Base-by-base conservation (phyloP, 2,329 filamentous ascomycete species). In the Aspergillus ochraceoroseus region DNA sequence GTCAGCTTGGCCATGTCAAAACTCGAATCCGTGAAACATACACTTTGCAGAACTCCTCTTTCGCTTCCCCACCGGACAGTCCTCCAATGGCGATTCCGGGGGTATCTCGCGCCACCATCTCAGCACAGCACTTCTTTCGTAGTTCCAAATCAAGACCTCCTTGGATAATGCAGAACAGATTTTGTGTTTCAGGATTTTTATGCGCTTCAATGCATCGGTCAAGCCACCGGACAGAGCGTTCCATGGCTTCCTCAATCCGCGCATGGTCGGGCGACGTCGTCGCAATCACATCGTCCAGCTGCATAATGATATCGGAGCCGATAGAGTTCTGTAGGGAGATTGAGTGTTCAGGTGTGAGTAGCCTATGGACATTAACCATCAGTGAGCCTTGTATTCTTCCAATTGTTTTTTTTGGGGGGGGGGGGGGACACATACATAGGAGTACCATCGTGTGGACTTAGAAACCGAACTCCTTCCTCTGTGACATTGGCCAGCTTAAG, bases 291-390 rank as follows among this genome's bases (percentile, higher is more conserved):
- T 98, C 94, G 71, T 98, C 92, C 3, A 98, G 80, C 67, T 98
- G 94, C 94, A 98, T 98, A 52, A 96, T 95, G 55, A 98, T 96
- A 67, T 98, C 92, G 49, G 87, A 94, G 49, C 92, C 92, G 57
- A 98, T 98, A 39, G 84, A 90, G 66, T 98, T 96, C 63, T 98
- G 92, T 3, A 98, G 75, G 7, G 82, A 83, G 55, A 98, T 95
- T 0, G 92, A 96, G 70, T 96, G 90, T 64, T 98, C 94, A 0
- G 92, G 92, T 0, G 92, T 98, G 32, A 98, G 80, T 7, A 98
- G 80, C 75, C 75, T 77, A 37, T 11, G 11, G n/a, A n/a, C n/a
- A n/a, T n/a, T n/a, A n/a, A n/a, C n/a, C n/a, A n/a, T n/a, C n/a
- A n/a, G n/a, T n/a, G n/a, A n/a, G n/a, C n/a, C n/a, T n/a, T n/a